Evolutionary conservation across 2,329 filamentous ascomycete genomes (phyloP).

Genomic region (Sporothrix sp.): DNA sequence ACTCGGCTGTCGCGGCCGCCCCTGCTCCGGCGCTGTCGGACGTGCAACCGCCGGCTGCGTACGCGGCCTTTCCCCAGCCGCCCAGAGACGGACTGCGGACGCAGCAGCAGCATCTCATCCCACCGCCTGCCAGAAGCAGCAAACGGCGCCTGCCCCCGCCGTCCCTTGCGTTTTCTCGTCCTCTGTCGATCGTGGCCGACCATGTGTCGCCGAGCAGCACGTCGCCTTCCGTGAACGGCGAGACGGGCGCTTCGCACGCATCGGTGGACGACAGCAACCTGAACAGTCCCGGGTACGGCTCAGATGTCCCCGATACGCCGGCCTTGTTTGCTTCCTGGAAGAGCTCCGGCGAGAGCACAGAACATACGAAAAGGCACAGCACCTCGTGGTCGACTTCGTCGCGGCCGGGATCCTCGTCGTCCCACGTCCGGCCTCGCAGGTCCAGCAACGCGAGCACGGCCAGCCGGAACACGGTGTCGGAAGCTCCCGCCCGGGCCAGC

Average conservation of each 20-base stretch:
- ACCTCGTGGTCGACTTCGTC: too few relatives aligned
- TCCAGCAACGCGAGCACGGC: neutral
- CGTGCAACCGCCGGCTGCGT: too few relatives aligned
- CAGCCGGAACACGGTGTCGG: neutral
- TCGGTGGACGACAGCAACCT: neutral
- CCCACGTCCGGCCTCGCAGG: too few relatives aligned
- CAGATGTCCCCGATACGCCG: conserved; percentile 18
- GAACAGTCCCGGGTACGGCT: conserved; percentile 3
- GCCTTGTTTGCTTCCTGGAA: conserved; percentile 19
- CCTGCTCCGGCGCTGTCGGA: neutral
- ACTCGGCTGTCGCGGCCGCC: conserved; percentile 26
- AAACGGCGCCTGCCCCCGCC: conserved; percentile 31
- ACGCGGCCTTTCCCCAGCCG: neutral
- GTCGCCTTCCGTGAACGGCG: conserved; percentile 15
- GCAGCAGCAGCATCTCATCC: neutral
- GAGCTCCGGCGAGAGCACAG: neutral
- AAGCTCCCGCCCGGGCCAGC: conserved; percentile 15
- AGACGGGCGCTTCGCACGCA: neutral
- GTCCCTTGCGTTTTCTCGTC: conserved; percentile 38
- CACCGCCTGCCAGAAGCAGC: conserved; percentile 21
- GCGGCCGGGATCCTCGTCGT: too few relatives aligned
- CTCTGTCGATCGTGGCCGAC: conserved; percentile 46
- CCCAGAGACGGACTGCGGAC: neutral
- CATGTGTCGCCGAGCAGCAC: conserved; percentile 36
- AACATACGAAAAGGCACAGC: too few relatives aligned